These are phyloP conservation scores for Lobosporangium transversale DNA, from an alignment of 192 early-diverging fungal species.

Conservation along the genomic window DNA sequence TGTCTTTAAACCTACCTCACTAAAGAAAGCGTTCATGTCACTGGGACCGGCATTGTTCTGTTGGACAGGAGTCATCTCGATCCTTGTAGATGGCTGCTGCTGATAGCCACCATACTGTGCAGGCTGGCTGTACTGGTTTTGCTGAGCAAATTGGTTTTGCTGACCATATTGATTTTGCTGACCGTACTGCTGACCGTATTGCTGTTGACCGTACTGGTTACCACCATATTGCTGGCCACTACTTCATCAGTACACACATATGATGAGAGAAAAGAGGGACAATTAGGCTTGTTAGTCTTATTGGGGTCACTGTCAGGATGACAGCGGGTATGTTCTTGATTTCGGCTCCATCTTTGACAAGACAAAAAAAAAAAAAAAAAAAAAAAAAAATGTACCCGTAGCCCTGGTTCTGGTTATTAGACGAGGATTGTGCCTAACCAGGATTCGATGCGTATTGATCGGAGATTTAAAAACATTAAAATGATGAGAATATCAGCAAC, in stretches of 20 bases:
- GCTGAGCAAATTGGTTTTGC: conserved; percentile 40
- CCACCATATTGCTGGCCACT: conserved; percentile 30
- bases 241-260: too few species aligned
- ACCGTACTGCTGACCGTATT: conserved; percentile 31
- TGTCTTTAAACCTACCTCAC: conserved; percentile 25
- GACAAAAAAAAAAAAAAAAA: too few species aligned
- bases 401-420: conserved; percentile 33
- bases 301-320: too few species aligned
- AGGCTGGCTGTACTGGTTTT: conserved; percentile 31
- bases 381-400: conserved; percentile 20
- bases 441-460: too few species aligned
- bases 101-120: conserved; percentile 29
- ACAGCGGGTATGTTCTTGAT: too few species aligned
- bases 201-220: conserved; percentile 33
- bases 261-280: too few species aligned
- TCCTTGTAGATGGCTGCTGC: conserved; percentile 30
- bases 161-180: conserved; percentile 22
- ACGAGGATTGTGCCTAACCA: conserved; percentile 32
- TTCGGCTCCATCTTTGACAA: too few species aligned
- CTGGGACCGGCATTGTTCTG: conserved; percentile 14
- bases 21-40: conserved; percentile 48
- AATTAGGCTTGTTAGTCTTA: too few species aligned
- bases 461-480: not conserved
- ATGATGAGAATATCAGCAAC: not conserved
- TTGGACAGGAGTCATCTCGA: conserved; percentile 37